Conservation (phyloP, 805 yeast genomes). For the Sugiyamaella lignohabitans region DNA sequence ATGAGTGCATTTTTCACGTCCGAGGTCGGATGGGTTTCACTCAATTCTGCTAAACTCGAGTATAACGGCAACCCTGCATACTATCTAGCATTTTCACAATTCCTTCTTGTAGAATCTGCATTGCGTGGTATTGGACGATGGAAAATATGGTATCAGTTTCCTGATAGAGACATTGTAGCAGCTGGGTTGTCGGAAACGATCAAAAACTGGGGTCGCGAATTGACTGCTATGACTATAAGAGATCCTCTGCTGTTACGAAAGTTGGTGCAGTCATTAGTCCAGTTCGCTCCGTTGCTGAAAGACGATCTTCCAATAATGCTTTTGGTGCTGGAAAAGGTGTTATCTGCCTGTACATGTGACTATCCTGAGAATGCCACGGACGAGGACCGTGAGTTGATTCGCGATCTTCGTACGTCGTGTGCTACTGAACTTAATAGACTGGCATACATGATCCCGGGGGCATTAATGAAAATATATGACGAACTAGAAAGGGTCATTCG, state of each 20-base stretch:
- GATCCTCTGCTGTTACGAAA: slow-evolving; percentile 80
- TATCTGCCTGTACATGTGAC: slow-evolving; percentile 80
- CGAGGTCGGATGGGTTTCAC: slow-evolving; percentile 56
- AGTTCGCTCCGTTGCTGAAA: slow-evolving; percentile 84
- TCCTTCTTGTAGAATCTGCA: slow-evolving; percentile 81
- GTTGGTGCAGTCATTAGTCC: slow-evolving; percentile 86
- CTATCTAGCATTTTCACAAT: slow-evolving; percentile 71
- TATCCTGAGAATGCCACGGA: slow-evolving; percentile 51
- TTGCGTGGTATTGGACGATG: slow-evolving; percentile 91
- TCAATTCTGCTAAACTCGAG: slow-evolving; percentile 48
- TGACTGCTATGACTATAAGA: slow-evolving; percentile 65
- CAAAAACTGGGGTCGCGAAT: slow-evolving; percentile 45
- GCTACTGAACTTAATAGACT: slow-evolving; percentile 92
- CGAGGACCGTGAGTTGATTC: slow-evolving; percentile 69
- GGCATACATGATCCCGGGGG: slow-evolving; percentile 92
- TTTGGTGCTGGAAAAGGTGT: slow-evolving; percentile 73
- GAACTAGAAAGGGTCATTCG: slow-evolving; percentile 80
- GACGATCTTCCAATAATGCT: slow-evolving; percentile 65
- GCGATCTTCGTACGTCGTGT: slow-evolving; percentile 84
- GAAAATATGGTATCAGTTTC: slow-evolving; percentile 81
- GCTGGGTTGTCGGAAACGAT: slow-evolving; percentile 57
- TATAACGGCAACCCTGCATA: slow-evolving; percentile 56
- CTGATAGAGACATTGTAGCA: slow-evolving; percentile 47
- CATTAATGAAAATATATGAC: slow-evolving; percentile 69
- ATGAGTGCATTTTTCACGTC: slow-evolving; percentile 64